phyloP scores from a whole-genome alignment of 2,329 filamentous ascomycete species.

The Periconia sp. region DNA sequence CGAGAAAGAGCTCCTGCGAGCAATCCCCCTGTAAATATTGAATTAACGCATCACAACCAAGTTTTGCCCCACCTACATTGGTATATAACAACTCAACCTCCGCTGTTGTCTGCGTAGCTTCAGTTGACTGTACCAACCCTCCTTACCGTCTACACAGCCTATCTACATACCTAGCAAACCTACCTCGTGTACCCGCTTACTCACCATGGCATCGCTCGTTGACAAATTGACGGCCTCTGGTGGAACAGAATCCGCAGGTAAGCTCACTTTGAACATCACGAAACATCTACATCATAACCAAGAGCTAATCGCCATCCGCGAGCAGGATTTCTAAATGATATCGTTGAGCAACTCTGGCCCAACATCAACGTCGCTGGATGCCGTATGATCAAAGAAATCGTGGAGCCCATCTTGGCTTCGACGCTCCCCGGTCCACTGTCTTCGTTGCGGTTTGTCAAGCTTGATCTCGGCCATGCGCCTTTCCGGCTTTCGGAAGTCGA shows the following conservation, averaged over 20 bases:
- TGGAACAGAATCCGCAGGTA: slow-evolving; percentile 45
- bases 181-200: neutral
- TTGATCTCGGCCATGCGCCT: slow-evolving; percentile 49
- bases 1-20: neutral
- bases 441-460: slow-evolving; percentile 48
- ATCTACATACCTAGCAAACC: neutral
- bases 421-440: slow-evolving; percentile 51
- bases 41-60: neutral
- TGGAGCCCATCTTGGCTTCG: slow-evolving; percentile 51
- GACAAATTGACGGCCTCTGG: slow-evolving; percentile 46
- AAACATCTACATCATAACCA: neutral
- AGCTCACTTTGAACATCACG: neutral
- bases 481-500: slow-evolving; percentile 47
- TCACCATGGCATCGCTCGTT: slow-evolving; percentile 30
- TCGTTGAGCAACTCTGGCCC: slow-evolving; percentile 53
- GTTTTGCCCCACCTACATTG: neutral
- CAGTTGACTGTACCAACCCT: neutral
- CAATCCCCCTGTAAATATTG: neutral
- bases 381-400: slow-evolving; percentile 51
- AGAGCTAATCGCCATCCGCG: neutral
- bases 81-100: neutral
- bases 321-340: slow-evolving; percentile 52
- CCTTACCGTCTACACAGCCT: neutral
- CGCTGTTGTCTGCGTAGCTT: neutral
- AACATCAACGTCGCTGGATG: slow-evolving; percentile 51